Evolutionary conservation across 805 yeast genomes (phyloP).

Genomic region (Candida gorgasii): DNA sequence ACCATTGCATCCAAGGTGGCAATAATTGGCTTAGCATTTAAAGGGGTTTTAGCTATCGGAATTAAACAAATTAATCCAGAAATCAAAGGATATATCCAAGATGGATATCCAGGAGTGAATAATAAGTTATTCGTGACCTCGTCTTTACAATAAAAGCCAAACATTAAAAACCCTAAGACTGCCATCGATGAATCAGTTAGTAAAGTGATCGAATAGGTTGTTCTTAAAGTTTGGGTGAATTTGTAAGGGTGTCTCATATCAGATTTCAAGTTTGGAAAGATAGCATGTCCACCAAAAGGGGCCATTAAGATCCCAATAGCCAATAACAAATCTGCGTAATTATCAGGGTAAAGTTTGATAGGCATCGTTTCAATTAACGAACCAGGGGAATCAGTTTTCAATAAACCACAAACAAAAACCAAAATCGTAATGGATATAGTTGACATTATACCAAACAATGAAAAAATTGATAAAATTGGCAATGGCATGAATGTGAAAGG

Average conservation of each 20-base stretch:
- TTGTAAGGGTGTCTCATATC: constrained; percentile 74
- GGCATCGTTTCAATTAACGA: constrained; percentile 65
- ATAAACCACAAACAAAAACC: constrained; percentile 63
- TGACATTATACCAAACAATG: constrained; percentile 19
- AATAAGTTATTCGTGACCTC: constrained; percentile 54
- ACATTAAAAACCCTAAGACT: constrained; percentile 62
- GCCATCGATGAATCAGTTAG: constrained; percentile 65
- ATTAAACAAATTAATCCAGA: constrained; percentile 75
- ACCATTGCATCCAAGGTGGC: constrained; percentile 64
- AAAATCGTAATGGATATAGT: constrained; percentile 56
- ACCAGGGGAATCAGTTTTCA: constrained; percentile 67
- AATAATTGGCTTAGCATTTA: constrained; percentile 79
- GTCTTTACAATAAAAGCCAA: constrained; percentile 49
- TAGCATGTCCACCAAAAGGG: constrained; percentile 85
- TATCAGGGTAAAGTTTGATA: constrained; percentile 66
- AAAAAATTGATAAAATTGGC: constrained; percentile 59
- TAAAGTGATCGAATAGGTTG: constrained; percentile 62
- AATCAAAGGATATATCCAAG: constrained; percentile 48
- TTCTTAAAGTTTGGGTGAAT: constrained; percentile 52
- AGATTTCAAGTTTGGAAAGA: constrained; percentile 72
- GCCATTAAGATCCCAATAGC: constrained; percentile 69
- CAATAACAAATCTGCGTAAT: constrained; percentile 51
- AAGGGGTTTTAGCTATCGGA: constrained; percentile 82
- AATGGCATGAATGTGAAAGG: constrained; percentile 84
- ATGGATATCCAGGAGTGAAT: constrained; percentile 48